These are phyloP conservation scores for Rhodotorula mucilaginosa DNA, from an alignment of 1,284 basidiomycete species.

Conservation along the genomic window DNA sequence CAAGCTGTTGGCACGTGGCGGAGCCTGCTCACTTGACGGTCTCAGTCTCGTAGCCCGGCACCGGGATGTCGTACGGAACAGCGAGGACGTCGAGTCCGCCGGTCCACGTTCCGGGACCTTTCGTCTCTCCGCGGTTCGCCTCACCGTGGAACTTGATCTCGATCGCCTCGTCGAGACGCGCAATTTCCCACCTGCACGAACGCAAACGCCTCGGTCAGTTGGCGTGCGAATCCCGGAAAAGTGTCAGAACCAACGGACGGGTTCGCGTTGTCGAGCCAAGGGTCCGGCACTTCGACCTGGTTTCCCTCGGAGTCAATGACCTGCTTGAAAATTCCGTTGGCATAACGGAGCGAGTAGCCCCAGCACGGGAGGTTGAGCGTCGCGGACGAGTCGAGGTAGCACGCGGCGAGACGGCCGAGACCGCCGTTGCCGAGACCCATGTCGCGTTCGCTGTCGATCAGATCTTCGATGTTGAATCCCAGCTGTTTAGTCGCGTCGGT, in stretches of 20 bases:
- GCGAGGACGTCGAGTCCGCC: slow-evolving; percentile 87
- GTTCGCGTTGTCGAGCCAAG: slow-evolving; percentile 54
- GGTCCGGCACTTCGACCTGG: slow-evolving; percentile 49
- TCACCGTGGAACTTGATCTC: slow-evolving; percentile 77
- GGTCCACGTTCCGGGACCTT: slow-evolving; percentile 68
- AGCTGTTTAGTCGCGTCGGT: slow-evolving; percentile 65
- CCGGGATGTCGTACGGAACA: slow-evolving; percentile 71
- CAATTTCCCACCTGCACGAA: slow-evolving; percentile 64
- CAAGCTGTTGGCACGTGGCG: neutral
- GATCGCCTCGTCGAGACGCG: slow-evolving; percentile 74
- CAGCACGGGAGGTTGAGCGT: slow-evolving; percentile 25
- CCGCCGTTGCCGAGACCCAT: slow-evolving; percentile 80
- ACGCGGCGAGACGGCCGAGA: slow-evolving; percentile 65
- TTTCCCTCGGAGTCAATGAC: slow-evolving; percentile 81
- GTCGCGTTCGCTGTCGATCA: slow-evolving; percentile 73
- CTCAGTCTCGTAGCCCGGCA: slow-evolving; percentile 64
- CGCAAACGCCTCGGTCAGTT: no score
- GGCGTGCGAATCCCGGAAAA: no score
- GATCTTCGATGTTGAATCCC: slow-evolving; percentile 60
- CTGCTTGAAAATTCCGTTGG: slow-evolving; percentile 74
- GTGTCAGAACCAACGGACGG: slow-evolving; percentile 33
- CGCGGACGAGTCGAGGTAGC: slow-evolving; percentile 57
- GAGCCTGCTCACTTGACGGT: slow-evolving; percentile 48
- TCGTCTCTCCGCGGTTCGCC: slow-evolving; percentile 64
- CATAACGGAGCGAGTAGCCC: slow-evolving; percentile 17